phyloP scores from a whole-genome alignment of 495 filamentous ascomycete genomes.

The Podospora bellae-mahoneyi region DNA sequence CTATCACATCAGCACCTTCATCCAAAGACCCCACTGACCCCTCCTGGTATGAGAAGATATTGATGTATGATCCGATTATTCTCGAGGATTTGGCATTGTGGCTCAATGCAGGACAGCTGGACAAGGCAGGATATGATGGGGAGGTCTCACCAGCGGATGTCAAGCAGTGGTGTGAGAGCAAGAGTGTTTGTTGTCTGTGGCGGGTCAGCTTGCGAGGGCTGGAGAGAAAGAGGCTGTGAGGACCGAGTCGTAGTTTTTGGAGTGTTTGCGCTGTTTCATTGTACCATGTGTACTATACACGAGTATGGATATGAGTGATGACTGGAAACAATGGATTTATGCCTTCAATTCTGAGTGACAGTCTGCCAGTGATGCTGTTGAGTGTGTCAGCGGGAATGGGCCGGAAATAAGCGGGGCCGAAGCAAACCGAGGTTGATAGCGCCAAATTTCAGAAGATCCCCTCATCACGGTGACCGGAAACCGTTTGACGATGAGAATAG shows the following conservation, averaged over 20 bases:
- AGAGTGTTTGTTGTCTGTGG: constrained; percentile 72
- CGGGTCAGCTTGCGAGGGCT: constrained; percentile 43
- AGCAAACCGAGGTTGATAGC: not conserved
- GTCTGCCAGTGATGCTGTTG: not conserved
- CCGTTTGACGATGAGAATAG: not conserved
- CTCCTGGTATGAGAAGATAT: constrained; percentile 85
- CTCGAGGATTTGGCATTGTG: constrained; percentile 81
- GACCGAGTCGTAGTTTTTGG: not conserved
- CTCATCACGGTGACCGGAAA: not conserved
- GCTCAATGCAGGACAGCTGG: constrained; percentile 72
- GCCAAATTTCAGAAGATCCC: not conserved
- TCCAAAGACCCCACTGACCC: constrained; percentile 49
- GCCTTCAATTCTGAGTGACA: not conserved
- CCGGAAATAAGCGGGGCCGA: not conserved
- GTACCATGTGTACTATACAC: not conserved
- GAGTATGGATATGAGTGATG: not conserved
- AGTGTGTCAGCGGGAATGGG: not conserved
- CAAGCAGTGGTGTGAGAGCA: constrained; percentile 83
- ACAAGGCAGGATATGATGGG: constrained; percentile 57
- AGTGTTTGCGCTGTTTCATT: not conserved
- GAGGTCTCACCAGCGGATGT: constrained; percentile 58
- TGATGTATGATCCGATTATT: constrained; percentile 89
- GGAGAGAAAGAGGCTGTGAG: constrained; percentile 48
- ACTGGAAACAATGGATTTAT: not conserved
- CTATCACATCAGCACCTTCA: constrained; percentile 53